Percentiles rank a stretch among this genome's conserved stretches.
Evolutionary conservation across 1,284 basidiomycete genomes (phyloP).

Genomic region (Melampsora americana): DNA sequence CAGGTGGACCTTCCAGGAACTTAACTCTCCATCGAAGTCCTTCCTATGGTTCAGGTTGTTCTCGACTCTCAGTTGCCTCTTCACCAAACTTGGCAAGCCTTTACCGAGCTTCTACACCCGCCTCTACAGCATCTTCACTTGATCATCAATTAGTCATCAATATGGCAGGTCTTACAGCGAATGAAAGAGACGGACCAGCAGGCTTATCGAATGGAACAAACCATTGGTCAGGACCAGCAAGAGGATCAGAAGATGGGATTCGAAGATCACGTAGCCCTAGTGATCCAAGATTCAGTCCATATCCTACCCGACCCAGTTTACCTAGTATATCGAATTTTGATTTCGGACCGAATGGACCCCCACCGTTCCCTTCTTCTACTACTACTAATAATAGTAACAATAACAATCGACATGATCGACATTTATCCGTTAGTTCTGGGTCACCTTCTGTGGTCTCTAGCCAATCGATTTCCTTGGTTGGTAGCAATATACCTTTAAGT

Average conservation of each 20-base stretch:
- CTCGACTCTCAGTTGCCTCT: slow-evolving; percentile 42
- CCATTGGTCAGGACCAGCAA: slow-evolving; percentile 9
- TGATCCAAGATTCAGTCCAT: slow-evolving; percentile 41
- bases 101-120: slow-evolving; percentile 42
- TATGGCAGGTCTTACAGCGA: slow-evolving; percentile 39
- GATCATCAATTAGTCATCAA: slow-evolving; percentile 42
- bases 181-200: slow-evolving; percentile 3
- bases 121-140: too few species aligned
- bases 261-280: slow-evolving; percentile 29
- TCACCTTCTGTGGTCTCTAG: slow-evolving; percentile 33
- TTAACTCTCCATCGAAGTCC: slow-evolving; percentile 29
- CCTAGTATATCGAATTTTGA: slow-evolving; percentile 44
- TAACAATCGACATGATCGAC: slow-evolving; percentile 3
- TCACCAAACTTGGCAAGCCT: slow-evolving; percentile 42
- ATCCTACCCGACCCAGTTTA: slow-evolving; percentile 30
- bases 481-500: slow-evolving; percentile 2
- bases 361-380: slow-evolving; percentile 25
- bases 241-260: slow-evolving; percentile 33
- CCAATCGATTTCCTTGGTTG: slow-evolving; percentile 16
- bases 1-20: slow-evolving; percentile 18
- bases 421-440: slow-evolving; percentile 43
- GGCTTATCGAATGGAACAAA: background rate
- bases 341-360: slow-evolving; percentile 30
- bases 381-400: background rate
- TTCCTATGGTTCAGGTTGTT: slow-evolving; percentile 36